phyloP scores from a whole-genome alignment of 345 rosid species.

The Gossypium anomalum region DNA sequence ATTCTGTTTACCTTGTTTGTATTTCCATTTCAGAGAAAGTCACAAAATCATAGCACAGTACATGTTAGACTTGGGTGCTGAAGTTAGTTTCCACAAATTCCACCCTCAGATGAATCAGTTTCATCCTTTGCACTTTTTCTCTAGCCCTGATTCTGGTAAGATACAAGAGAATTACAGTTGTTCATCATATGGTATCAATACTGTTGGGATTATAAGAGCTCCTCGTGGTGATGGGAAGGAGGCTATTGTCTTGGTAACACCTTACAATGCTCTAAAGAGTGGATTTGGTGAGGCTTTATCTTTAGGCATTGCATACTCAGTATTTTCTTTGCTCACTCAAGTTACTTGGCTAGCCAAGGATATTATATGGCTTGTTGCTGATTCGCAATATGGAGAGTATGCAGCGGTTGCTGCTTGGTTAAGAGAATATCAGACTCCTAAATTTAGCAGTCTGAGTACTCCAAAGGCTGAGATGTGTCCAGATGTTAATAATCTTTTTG shows the following conservation, averaged over 20 bases:
- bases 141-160: constrained; percentile 43
- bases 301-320: constrained; percentile 57
- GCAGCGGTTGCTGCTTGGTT: constrained; percentile 83
- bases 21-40: constrained; percentile 42
- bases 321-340: constrained; percentile 73
- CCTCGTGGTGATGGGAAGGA: constrained; percentile 94
- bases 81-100: constrained; percentile 79
- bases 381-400: constrained; percentile 80
- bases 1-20: constrained; percentile 11
- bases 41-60: constrained; percentile 53
- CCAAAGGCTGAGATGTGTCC: constrained; percentile 31
- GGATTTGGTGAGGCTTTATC: constrained; percentile 49
- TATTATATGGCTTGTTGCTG: constrained; percentile 82
- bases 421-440: constrained; percentile 70
- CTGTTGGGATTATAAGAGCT: constrained; percentile 77
- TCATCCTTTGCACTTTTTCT: constrained; percentile 80
- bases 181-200: constrained; percentile 47
- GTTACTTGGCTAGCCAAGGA: constrained; percentile 96
- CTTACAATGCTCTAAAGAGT: constrained; percentile 54
- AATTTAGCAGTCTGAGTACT: constrained; percentile 34
- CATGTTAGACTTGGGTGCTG: constrained; percentile 75
- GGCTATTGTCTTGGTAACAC: constrained; percentile 87
- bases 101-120: constrained; percentile 51
- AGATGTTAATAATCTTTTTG: constrained; percentile 13
- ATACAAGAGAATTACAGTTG: constrained; percentile 48